Conservation (phyloP, 2,329 filamentous ascomycete genomes). For the Sclerotinia spermophila region DNA sequence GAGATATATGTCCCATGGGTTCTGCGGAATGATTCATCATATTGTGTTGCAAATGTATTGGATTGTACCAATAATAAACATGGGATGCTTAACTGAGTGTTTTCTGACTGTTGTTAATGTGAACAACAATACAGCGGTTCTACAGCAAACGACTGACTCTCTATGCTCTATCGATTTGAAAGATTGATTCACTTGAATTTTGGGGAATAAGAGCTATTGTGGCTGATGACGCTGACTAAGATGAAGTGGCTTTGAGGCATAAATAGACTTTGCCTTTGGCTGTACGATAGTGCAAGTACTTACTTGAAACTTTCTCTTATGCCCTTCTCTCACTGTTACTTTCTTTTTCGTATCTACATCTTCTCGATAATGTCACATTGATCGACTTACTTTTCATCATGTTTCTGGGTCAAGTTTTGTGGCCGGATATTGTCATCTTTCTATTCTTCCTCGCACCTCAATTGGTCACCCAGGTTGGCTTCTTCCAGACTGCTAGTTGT, state of each 20-base stretch:
- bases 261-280: neutral
- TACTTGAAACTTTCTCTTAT: neutral
- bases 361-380: neutral
- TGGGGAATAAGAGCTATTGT: neutral
- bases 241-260: neutral
- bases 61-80: neutral
- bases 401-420: slow-evolving; percentile 71
- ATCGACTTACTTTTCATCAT: slow-evolving; percentile 42
- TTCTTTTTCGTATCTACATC: neutral
- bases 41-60: too few relatives aligned
- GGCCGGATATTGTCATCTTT: slow-evolving; percentile 72
- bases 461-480: slow-evolving; percentile 63
- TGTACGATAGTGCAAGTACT: neutral
- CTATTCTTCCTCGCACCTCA: slow-evolving; percentile 68
- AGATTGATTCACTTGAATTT: neutral
- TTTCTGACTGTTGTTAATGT: neutral
- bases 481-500: slow-evolving; percentile 55
- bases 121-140: neutral
- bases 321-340: neutral
- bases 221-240: neutral
- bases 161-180: neutral
- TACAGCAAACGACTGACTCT: neutral
- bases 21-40: neutral
- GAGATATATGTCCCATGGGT: neutral
- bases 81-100: neutral